phyloP scores from a whole-genome alignment of 2,329 filamentous ascomycete genomes.

The Zasmidium citrigriseum region DNA sequence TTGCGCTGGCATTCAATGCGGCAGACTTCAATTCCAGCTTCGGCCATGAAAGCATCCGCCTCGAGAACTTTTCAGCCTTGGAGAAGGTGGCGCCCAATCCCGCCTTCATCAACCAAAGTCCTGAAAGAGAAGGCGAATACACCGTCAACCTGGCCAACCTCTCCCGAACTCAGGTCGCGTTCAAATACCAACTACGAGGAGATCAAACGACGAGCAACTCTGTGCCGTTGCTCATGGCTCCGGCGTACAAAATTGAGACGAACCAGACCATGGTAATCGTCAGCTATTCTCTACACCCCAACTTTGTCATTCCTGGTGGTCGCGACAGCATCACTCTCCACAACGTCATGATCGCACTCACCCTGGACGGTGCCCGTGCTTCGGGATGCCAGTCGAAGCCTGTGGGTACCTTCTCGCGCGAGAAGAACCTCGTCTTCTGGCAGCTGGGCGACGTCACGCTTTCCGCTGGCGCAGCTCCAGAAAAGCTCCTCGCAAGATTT shows the following conservation, averaged over 20 bases:
- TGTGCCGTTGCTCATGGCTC: conserved; percentile 71
- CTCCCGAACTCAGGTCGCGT: conserved; percentile 70
- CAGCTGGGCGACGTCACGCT: conserved; percentile 72
- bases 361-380: conserved; percentile 66
- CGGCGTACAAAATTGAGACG: conserved; percentile 80
- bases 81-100: conserved; percentile 94
- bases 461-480: conserved; percentile 57
- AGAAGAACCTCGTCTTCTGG: conserved; percentile 79
- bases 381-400: conserved; percentile 75
- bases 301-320: conserved; percentile 53
- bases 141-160: conserved; percentile 72
- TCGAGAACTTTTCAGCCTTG: conserved; percentile 84
- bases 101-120: conserved; percentile 75
- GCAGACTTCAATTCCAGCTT: conserved; percentile 46
- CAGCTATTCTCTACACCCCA: conserved; percentile 80
- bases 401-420: conserved; percentile 74
- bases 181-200: conserved; percentile 83
- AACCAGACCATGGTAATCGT: conserved; percentile 85
- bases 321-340: conserved; percentile 58
- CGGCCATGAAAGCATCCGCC: conserved; percentile 66
- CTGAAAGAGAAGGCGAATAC: conserved; percentile 76
- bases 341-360: conserved; percentile 74
- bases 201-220: conserved; percentile 59
- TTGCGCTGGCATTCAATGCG: conserved; percentile 80
- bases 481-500: conserved; percentile 83